Conservation (phyloP, 768 basidiomycete species). For the Dioszegia aurantiaca region DNA sequence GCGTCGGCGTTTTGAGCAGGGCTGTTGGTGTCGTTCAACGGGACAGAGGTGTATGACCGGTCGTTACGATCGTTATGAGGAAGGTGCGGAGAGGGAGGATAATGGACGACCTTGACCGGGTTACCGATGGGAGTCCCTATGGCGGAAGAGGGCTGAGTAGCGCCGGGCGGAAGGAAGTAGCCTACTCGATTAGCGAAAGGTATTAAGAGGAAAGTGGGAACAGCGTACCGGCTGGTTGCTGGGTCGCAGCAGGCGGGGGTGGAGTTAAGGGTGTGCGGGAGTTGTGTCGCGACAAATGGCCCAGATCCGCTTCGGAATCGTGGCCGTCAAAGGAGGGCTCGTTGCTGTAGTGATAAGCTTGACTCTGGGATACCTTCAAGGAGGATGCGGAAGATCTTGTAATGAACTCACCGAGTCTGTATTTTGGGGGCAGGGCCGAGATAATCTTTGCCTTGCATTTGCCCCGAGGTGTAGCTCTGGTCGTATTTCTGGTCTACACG, state of each 20-base stretch:
- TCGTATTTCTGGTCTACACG: neutral
- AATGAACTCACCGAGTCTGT: neutral
- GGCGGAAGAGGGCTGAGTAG: constrained; percentile 21
- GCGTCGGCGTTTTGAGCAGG: neutral
- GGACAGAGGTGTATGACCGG: constrained; percentile 35
- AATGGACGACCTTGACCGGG: constrained; percentile 29
- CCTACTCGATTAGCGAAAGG: constrained; percentile 4
- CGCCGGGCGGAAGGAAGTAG: constrained; percentile 17
- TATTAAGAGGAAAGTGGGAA: neutral
- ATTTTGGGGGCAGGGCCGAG: constrained; percentile 10
- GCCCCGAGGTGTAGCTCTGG: neutral
- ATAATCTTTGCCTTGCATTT: constrained; percentile 8
- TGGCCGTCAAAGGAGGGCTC: constrained; percentile 11
- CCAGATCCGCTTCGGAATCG: constrained; percentile 4
- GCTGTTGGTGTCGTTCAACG: constrained; percentile 22
- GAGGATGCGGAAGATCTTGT: neutral
- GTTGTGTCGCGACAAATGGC: constrained; percentile 4
- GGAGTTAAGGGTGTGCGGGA: constrained; percentile 12
- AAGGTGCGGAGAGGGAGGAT: constrained; percentile 38
- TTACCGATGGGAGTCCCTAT: constrained; percentile 12
- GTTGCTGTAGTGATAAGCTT: neutral
- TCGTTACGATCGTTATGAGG: constrained; percentile 9
- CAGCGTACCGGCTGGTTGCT: neutral
- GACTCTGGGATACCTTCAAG: neutral
- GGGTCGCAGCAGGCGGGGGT: constrained; percentile 3